phyloP scores from a whole-genome alignment of 192 early-diverging fungal genomes.

The Pilobolus umbonatus region DNA sequence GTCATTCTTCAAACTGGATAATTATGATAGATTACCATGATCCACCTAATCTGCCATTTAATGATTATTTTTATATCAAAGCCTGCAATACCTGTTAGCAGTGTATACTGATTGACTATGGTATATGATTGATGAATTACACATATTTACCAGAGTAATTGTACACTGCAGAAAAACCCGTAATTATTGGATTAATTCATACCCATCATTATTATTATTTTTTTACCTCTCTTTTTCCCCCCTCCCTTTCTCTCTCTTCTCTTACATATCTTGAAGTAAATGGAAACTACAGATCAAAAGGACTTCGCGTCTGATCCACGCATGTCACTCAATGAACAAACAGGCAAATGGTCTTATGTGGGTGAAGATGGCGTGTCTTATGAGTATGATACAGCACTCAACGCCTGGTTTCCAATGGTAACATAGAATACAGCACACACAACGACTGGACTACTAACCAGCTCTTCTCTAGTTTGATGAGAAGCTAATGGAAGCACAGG shows the following conservation, averaged over 20 bases:
- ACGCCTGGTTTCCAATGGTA: constrained; percentile 92
- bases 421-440: constrained; percentile 9
- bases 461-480: constrained; percentile 47
- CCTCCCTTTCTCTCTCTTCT: background rate
- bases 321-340: constrained; percentile 63
- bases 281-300: constrained; percentile 5
- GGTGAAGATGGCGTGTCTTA: constrained; percentile 76
- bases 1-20: too few species aligned
- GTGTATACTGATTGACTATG: too few species aligned
- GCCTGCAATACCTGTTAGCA: too few species aligned
- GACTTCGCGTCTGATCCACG: constrained; percentile 52
- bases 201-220: too few species aligned
- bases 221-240: too few species aligned
- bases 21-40: too few species aligned
- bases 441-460: constrained; percentile 12
- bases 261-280: background rate
- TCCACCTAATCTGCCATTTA: too few species aligned
- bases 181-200: too few species aligned
- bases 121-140: too few species aligned
- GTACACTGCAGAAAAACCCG: too few species aligned
- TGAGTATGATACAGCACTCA: constrained; percentile 74
- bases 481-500: constrained; percentile 55
- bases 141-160: too few species aligned
- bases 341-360: constrained; percentile 73
- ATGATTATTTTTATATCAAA: too few species aligned